Conservation (phyloP, 352 stramenopile genomes). For the Saprolegnia parasitica region DNA sequence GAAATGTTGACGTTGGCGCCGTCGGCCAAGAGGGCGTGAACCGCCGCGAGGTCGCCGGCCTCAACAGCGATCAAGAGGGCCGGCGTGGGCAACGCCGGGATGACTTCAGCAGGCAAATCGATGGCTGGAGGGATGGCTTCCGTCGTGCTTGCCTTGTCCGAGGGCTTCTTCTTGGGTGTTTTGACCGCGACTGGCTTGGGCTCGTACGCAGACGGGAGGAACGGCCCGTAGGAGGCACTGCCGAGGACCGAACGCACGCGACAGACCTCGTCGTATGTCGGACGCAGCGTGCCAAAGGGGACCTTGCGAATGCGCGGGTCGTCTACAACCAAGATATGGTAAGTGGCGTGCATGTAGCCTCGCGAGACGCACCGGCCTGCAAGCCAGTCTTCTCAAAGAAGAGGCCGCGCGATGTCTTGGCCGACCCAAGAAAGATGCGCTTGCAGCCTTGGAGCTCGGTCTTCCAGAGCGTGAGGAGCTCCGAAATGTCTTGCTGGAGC, state of each 20-base stretch:
- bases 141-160: not conserved
- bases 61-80: constrained; percentile 28
- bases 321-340: constrained; percentile 29
- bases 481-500: constrained; percentile 85
- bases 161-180: not conserved
- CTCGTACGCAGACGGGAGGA: constrained; percentile 6
- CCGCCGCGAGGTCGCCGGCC: constrained; percentile 33
- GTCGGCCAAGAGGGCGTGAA: constrained; percentile 41
- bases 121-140: not conserved
- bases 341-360: constrained; percentile 17
- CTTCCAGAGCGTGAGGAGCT: constrained; percentile 81
- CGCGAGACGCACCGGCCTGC: constrained; percentile 32
- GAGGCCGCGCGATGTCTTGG: constrained; percentile 62
- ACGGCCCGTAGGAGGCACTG: constrained; percentile 56
- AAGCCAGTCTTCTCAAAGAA: constrained; percentile 79
- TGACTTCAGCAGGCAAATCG: not conserved
- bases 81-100: constrained; percentile 1
- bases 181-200: constrained; percentile 1
- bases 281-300: constrained; percentile 76
- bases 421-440: constrained; percentile 68
- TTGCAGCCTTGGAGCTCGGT: constrained; percentile 42
- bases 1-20: constrained; percentile 43
- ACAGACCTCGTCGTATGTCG: constrained; percentile 84
- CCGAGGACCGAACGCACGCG: constrained; percentile 64
- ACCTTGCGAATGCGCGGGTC: constrained; percentile 70